These are phyloP conservation scores for Brassica incana DNA, from an alignment of 345 rosid species.

Conservation along the genomic window DNA sequence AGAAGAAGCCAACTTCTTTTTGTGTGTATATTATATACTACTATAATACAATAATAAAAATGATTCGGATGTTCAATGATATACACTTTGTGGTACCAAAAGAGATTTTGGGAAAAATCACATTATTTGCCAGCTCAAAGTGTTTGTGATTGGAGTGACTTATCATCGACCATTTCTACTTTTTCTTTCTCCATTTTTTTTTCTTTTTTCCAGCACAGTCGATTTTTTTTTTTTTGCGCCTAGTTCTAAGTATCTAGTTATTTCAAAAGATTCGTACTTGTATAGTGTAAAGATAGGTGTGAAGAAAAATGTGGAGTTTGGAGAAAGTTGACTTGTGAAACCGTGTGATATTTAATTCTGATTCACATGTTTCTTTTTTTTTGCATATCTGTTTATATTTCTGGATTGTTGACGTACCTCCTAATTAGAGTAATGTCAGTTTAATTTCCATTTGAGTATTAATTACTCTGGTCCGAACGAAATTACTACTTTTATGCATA, in stretches of 20 bases:
- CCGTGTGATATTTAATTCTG: conserved; percentile 31
- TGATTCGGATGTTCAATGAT: conserved; percentile 43
- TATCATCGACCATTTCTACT: conserved; percentile 38
- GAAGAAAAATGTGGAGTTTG: conserved; percentile 20
- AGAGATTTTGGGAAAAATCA: conserved; percentile 29
- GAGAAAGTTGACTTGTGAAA: conserved; percentile 24
- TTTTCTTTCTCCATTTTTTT: conserved; percentile 29
- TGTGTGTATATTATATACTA: not conserved
- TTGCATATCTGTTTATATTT: not conserved
- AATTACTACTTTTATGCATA: not conserved
- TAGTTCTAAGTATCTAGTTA: conserved; percentile 12
- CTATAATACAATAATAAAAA: conserved; percentile 30
- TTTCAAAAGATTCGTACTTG: conserved; percentile 27
- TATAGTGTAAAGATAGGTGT: conserved; percentile 14
- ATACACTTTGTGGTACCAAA: conserved; percentile 39
- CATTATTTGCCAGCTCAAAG: conserved; percentile 40
- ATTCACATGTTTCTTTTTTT: not conserved
- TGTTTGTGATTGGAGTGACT: conserved; percentile 34
- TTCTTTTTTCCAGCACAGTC: not conserved
- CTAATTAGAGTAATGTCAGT: conserved; percentile 16
- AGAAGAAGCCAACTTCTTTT: conserved; percentile 36
- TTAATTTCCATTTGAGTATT: conserved; percentile 14
- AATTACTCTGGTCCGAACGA: not conserved
- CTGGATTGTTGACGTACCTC: not conserved
- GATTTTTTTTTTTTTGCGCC: not conserved